Conservation (phyloP, 345 rosid species). For the Eucalyptus lansdowneana region DNA sequence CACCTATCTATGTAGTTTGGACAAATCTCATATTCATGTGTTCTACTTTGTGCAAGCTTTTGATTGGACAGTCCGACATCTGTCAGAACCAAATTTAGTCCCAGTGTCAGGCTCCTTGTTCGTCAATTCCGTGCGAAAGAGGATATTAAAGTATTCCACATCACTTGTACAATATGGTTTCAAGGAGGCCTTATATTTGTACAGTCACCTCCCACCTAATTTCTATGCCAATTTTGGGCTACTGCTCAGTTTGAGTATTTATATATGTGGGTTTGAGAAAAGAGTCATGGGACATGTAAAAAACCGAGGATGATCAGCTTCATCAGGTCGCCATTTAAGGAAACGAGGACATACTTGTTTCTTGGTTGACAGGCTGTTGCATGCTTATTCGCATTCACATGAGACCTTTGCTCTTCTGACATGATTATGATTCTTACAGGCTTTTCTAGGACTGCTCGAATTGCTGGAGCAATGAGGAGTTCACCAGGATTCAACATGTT, state of each 20-base stretch:
- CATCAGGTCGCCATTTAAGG: neutral
- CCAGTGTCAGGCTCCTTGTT: neutral
- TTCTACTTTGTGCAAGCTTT: neutral
- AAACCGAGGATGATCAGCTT: neutral
- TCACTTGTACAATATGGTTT: neutral
- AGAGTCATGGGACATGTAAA: neutral
- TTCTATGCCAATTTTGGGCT: neutral
- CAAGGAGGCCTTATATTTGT: neutral
- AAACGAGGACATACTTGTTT: neutral
- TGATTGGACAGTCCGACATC: neutral
- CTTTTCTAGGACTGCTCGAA: neutral
- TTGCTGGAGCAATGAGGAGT: neutral
- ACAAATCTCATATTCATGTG: neutral
- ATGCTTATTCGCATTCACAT: neutral
- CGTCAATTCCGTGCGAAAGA: neutral
- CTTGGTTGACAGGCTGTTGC: neutral
- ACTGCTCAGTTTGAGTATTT: neutral
- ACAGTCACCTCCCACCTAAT: neutral
- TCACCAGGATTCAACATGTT: neutral
- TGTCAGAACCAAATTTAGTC: neutral
- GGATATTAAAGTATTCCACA: neutral
- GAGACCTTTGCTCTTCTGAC: neutral
- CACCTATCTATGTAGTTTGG: neutral
- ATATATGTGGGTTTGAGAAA: slow-evolving; percentile 2
- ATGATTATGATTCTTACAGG: neutral